Base-by-base conservation (phyloP, 1,284 basidiomycete species). In the Ustilago crameri region DNA sequence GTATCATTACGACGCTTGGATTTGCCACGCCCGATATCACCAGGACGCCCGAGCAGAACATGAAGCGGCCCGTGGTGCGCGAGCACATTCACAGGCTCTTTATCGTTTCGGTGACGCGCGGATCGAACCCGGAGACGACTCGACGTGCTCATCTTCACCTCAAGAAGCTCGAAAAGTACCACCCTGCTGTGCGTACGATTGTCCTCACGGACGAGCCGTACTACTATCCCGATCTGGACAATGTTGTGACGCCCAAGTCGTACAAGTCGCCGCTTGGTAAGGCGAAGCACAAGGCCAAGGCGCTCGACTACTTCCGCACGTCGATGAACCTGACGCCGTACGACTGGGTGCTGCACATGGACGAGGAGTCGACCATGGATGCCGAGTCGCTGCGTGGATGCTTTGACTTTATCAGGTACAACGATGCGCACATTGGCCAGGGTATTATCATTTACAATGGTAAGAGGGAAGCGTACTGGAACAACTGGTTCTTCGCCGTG, bases 371-470 rank as follows among this genome's bases (percentile, higher is more conserved):
- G 27, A 82, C 81, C 38, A 85, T 84, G 57, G 84, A 85, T 57
- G 84, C 79, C 55, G 84, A 84, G 59, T 83, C 82, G 51, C 63
- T 85, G 26, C 72, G 84, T 44, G 78, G 84, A 51, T 84, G 83
- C 74, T 73, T 85, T 42, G 84, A 85, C 57, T 84, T 85, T 50
- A 82, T 85, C 45, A 79, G 84, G 30, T 70, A 78, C 78, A 84
- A 84, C 24, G 78, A 81, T n/a, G 84, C 83, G 35, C 83, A 85
- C 63, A 84, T 84, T 60, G 84, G 84, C 32, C 84, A 85, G 75
- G 84, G 84, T 42, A 85, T 85, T 62, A 85, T 85, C 51, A 75
- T 84, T 38, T 85, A 85, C 77, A 85, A 85, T 67, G 84, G 84
- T 30, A 65, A 75, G 49, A 44, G 66, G 17, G 82, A 84, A 77